phyloP scores from a whole-genome alignment of 169 alveolate species.

The Cryptosporidium sp. region DNA sequence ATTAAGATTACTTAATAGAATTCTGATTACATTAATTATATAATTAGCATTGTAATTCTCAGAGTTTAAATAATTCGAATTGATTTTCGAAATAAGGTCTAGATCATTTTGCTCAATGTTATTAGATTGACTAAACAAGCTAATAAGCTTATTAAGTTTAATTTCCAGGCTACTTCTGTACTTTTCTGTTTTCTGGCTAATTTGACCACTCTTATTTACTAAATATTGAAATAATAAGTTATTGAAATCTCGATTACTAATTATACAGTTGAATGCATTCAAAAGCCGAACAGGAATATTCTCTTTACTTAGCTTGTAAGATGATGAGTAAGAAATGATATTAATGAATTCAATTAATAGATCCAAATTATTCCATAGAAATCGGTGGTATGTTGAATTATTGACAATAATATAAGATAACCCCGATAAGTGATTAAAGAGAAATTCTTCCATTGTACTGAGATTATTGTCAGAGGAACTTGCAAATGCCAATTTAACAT shows the following conservation, averaged over 20 bases:
- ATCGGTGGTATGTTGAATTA: constrained; percentile 4
- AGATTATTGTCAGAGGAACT: background rate
- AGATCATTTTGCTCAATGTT: background rate
- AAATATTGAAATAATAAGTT: constrained; percentile 7
- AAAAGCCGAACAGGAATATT: constrained; percentile 28
- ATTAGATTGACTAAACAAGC: background rate
- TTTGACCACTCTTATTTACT: background rate
- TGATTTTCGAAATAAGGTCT: background rate
- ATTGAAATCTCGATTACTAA: constrained; percentile 32
- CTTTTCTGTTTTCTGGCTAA: background rate
- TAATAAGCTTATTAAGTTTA: background rate
- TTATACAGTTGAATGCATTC: background rate
- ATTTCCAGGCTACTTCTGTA: background rate
- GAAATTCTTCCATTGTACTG: constrained; percentile 20
- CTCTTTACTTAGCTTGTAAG: constrained; percentile 38
- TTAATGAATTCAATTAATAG: background rate
- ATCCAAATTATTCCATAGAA: constrained; percentile 38
- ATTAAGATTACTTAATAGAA: background rate
- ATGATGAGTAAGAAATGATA: background rate
- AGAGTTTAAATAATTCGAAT: background rate
- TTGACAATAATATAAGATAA: constrained; percentile 19
- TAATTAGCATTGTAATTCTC: background rate
- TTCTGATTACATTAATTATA: background rate
- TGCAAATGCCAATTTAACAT: background rate
- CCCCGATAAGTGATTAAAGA: constrained; percentile 38